Evolutionary conservation across 2,329 filamentous ascomycete species (phyloP).

Genomic region (Penicillium sp.): DNA sequence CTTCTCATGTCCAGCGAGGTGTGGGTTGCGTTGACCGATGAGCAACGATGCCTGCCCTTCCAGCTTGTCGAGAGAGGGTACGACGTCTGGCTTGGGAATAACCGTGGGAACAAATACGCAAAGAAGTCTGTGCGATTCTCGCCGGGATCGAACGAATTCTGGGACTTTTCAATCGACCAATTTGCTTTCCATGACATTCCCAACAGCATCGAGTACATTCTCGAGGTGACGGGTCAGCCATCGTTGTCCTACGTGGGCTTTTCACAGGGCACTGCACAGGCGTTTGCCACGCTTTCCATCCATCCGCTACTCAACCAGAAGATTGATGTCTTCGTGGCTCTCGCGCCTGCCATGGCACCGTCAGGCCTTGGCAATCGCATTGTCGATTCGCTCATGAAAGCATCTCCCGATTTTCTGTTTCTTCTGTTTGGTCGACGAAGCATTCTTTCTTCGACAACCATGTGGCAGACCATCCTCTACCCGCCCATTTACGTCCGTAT

Average conservation of each 20-base stretch:
- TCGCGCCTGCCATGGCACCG: conserved; percentile 94
- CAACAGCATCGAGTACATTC: conserved; percentile 85
- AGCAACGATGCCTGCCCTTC: conserved; percentile 80
- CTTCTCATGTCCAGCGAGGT: conserved; percentile 98
- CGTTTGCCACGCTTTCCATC: conserved; percentile 87
- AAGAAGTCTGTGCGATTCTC: conserved; percentile 80
- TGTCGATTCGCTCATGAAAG: conserved; percentile 87
- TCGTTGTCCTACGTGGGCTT: conserved; percentile 95
- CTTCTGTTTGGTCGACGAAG: conserved; percentile 86
- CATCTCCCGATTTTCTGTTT: conserved; percentile 86
- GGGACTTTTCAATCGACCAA: conserved; percentile 98
- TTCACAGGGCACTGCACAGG: conserved; percentile 93
- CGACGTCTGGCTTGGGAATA: conserved; percentile 97
- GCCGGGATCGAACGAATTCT: conserved; percentile 72
- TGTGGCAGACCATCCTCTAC: conserved; percentile 96
- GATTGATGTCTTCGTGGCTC: conserved; percentile 90
- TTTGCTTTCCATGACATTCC: conserved; percentile 98
- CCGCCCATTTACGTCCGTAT: conserved; percentile 84
- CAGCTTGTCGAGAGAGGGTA: conserved; percentile 83
- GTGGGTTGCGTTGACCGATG: conserved; percentile 88
- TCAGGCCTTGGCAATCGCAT: conserved; percentile 83
- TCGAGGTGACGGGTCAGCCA: conserved; percentile 72
- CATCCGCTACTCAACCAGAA: conserved; percentile 88
- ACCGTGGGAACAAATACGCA: conserved; percentile 97
- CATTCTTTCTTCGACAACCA: conserved; percentile 85